phyloP scores from a whole-genome alignment of 768 basidiomycete species.

The Mycena polygramma region DNA sequence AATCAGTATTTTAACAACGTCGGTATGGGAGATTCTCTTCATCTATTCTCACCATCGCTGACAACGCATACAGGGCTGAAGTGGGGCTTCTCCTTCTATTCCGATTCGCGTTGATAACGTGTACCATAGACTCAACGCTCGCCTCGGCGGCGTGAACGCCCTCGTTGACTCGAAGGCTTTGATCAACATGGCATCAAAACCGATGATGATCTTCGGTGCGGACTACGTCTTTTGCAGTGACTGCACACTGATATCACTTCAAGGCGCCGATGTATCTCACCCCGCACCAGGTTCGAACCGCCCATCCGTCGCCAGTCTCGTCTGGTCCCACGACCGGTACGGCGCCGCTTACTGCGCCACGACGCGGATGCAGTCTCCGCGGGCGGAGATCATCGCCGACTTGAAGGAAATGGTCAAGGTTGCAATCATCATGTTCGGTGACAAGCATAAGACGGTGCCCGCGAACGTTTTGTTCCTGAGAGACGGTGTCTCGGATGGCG shows the following conservation, averaged over 20 bases:
- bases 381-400: constrained; percentile 47
- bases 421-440: constrained; percentile 24
- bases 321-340: constrained; percentile 55
- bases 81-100: neutral
- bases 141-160: constrained; percentile 53
- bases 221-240: neutral
- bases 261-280: constrained; percentile 43
- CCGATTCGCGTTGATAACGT: neutral
- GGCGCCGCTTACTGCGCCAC: constrained; percentile 51
- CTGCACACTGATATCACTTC: too few relatives aligned
- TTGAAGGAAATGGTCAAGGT: constrained; percentile 46
- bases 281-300: constrained; percentile 56
- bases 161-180: constrained; percentile 41
- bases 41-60: neutral
- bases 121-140: constrained; percentile 49
- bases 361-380: constrained; percentile 35
- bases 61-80: neutral
- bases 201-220: constrained; percentile 54
- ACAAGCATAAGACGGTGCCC: constrained; percentile 26
- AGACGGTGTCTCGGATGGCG: constrained; percentile 66
- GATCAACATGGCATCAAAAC: constrained; percentile 14
- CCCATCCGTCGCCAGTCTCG: constrained; percentile 63
- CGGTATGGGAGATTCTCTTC: constrained; percentile 47
- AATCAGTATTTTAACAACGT: constrained; percentile 57
- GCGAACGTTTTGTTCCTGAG: constrained; percentile 31